Base-by-base conservation (phyloP, 2,329 filamentous ascomycete genomes). In the Alternaria sp. region DNA sequence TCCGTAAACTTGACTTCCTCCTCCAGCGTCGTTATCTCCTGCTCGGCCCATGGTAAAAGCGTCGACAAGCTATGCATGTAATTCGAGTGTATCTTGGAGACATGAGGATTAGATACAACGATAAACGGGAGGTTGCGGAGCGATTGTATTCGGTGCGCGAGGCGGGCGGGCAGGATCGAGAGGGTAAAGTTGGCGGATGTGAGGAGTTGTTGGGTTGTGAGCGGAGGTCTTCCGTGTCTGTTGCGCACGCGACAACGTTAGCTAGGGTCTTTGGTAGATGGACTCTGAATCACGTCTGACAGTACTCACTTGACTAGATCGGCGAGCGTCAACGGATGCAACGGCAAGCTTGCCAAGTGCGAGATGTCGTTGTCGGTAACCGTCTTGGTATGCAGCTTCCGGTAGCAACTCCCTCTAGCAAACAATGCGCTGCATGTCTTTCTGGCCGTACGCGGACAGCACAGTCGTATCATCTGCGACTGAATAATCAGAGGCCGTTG, bases 81-180 rank as follows among this genome's bases (percentile, higher is more conserved):
- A 80, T 97, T 98, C 80, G 92, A 90, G 84, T 98, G 97, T 67
- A 99, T 99, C 72, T 91, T 90, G 27, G 90, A 92, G 69, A 99
- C 93, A 77, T 97, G 93, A 1, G 93, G 92, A 77, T 99, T 98
- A n/a, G 94, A 94, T 27, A 99, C 95, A 57, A 99, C 94, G 66
- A 99, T 98, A 80, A 94, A 99, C 0, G 95, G 95, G 9, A 99
- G 87, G 76, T 97, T 97, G 65, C 94, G 90, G 18, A 99, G 85
- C 44, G 93, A 93, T 78, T 97, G 92, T 66, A 99, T 97, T 58
- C 95, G 92, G 77, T 96, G 93, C 27, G 95, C 95, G 27, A 99
- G 89, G 38, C 95, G 92, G 51, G 95, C 92, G 14, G 95, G 95
- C 10, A 98, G 89, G 54, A 97, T 91, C 28, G 90, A 92, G 67